Evolutionary conservation across 176 grass and related monocot genomes (phyloP).

Genomic region (barley (Hordeum vulgare)): DNA sequence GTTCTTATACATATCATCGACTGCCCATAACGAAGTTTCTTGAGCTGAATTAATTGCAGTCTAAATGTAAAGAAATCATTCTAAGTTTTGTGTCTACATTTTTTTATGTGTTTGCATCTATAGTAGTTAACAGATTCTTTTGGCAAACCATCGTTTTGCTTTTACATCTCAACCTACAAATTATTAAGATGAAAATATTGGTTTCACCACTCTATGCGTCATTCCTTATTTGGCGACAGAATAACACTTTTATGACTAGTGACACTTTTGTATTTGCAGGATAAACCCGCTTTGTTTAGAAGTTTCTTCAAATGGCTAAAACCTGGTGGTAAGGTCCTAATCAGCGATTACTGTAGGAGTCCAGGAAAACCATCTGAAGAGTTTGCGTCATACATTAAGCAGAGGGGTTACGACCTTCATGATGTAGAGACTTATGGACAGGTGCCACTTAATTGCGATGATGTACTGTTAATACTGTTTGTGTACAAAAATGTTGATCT

Average conservation of each 20-base stretch:
- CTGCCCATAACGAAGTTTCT: no score
- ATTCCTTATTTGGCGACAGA: background rate
- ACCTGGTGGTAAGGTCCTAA: conserved; percentile 90
- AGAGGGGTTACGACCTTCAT: conserved; percentile 94
- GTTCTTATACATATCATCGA: background rate
- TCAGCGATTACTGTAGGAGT: conserved; percentile 89
- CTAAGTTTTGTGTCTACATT: background rate
- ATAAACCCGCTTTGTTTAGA: conserved; percentile 70
- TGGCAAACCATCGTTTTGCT: background rate
- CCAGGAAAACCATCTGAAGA: conserved; percentile 63
- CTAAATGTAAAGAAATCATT: background rate
- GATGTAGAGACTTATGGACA: conserved; percentile 77
- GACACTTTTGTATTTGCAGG: conserved; percentile 41
- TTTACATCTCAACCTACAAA: background rate
- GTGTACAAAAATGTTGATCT: background rate
- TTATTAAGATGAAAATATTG: background rate
- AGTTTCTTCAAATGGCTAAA: conserved; percentile 92
- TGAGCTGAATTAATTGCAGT: background rate
- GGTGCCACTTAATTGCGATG: conserved; percentile 34
- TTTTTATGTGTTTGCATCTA: no score
- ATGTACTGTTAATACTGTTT: background rate
- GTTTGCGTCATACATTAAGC: conserved; percentile 78
- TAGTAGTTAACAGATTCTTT: background rate
- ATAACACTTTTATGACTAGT: background rate
- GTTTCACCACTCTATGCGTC: background rate